A percentile compares a stretch with the other conserved stretches of the same genome.
phyloP scores from a whole-genome alignment of 1,139 yeast genomes.

The Pichia sp. region DNA sequence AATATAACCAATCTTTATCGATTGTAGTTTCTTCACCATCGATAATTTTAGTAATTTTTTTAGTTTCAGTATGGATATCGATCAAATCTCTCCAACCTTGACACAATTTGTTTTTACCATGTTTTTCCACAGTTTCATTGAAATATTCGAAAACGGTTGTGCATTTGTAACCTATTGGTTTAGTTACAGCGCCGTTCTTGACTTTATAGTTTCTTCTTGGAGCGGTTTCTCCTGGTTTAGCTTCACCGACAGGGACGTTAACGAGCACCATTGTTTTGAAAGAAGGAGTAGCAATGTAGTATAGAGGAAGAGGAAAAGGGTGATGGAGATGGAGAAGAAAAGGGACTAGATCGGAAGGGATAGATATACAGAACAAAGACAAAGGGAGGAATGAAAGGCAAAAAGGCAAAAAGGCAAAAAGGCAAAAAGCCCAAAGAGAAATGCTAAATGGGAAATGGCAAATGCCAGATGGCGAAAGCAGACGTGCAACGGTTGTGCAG shows the following conservation, averaged over 20 bases:
- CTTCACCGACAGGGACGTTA: conserved; percentile 72
- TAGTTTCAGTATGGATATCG: conserved; percentile 70
- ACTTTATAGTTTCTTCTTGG: conserved; percentile 72
- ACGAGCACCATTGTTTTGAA: conserved; percentile 18
- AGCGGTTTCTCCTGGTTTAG: conserved; percentile 81
- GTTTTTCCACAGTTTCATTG: conserved; percentile 53
- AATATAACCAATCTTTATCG: conserved; percentile 83
- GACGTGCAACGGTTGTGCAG: too few species aligned
- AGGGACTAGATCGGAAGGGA: too few species aligned
- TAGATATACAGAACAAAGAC: too few species aligned
- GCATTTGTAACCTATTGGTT: conserved; percentile 49
- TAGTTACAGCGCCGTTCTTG: conserved; percentile 46
- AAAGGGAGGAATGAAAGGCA: too few species aligned
- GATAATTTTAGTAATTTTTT: conserved; percentile 64
- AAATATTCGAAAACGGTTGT: conserved; percentile 66
- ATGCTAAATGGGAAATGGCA: too few species aligned
- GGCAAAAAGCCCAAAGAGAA: too few species aligned
- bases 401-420: too few species aligned
- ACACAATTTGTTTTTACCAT: conserved; percentile 43
- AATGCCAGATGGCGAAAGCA: too few species aligned
- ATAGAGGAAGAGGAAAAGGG: not conserved
- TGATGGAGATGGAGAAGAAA: not conserved
- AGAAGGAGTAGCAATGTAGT: too few species aligned
- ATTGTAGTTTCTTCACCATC: conserved; percentile 68
- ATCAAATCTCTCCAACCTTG: conserved; percentile 77